Evolutionary conservation across 495 filamentous ascomycete genomes (phyloP).

Genomic region (Podospora pseudoanserina): DNA sequence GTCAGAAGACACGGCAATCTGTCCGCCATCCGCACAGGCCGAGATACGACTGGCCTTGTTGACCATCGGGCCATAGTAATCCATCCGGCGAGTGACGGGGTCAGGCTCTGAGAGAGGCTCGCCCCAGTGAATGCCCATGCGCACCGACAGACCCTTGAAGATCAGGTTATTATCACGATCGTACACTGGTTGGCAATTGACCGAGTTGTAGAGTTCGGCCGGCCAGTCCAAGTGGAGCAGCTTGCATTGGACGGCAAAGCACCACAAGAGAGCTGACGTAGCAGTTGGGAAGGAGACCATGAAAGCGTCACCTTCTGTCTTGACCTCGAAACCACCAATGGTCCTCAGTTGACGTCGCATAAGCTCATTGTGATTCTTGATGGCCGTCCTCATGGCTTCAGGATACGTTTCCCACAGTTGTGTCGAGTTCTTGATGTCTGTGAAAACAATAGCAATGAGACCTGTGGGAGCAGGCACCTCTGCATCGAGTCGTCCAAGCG

Average conservation of each 20-base stretch:
- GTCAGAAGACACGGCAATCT: slow-evolving; percentile 93
- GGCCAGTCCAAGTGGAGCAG: slow-evolving; percentile 91
- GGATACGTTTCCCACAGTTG: slow-evolving; percentile 95
- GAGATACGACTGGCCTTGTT: slow-evolving; percentile 94
- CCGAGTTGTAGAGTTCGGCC: slow-evolving; percentile 81
- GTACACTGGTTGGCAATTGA: slow-evolving; percentile 72
- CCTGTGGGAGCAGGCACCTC: slow-evolving; percentile 88
- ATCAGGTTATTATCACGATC: slow-evolving; percentile 88
- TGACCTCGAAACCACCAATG: slow-evolving; percentile 97
- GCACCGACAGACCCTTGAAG: slow-evolving; percentile 86
- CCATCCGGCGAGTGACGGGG: slow-evolving; percentile 95
- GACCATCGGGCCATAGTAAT: slow-evolving; percentile 99
- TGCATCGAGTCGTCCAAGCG: slow-evolving; percentile 74
- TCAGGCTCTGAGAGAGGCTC: slow-evolving; percentile 91
- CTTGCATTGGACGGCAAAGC: slow-evolving; percentile 84
- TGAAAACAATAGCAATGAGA: slow-evolving; percentile 91
- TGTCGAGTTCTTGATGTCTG: slow-evolving; percentile 98
- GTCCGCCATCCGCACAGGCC: slow-evolving; percentile 90
- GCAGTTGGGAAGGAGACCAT: slow-evolving; percentile 98
- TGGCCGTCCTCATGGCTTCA: slow-evolving; percentile 89
- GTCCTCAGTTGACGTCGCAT: slow-evolving; percentile 90
- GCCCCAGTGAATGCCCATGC: slow-evolving; percentile 97
- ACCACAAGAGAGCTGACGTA: slow-evolving; percentile 90
- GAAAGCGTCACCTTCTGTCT: slow-evolving; percentile 99
- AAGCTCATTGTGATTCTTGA: slow-evolving; percentile 92